Conservation (phyloP, 2,329 filamentous ascomycete species). For the Botrytis fragariae region DNA sequence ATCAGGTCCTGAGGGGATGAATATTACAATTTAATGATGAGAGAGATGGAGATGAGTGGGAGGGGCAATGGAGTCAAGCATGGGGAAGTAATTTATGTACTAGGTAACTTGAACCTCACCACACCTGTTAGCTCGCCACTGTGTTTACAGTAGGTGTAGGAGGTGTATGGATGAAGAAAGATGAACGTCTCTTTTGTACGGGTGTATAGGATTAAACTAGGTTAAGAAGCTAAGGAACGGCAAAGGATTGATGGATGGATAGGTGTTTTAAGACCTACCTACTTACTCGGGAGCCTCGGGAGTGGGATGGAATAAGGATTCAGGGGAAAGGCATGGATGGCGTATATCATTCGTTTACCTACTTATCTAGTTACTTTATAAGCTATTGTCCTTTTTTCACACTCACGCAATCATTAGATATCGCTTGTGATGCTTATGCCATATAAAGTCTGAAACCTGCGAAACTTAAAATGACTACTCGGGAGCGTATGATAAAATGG, state of each 20-base stretch:
- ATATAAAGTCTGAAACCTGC: background rate
- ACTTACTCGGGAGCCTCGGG: background rate
- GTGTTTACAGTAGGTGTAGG: background rate
- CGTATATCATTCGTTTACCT: constrained; percentile 32
- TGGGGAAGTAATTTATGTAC: constrained; percentile 14
- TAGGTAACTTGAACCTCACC: constrained; percentile 19
- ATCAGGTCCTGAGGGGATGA: constrained; percentile 6
- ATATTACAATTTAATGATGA: background rate
- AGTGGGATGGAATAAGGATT: constrained; percentile 8
- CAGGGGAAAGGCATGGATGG: constrained; percentile 33
- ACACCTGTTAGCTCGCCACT: background rate
- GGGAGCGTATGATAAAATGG: background rate
- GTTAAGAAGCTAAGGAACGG: constrained; percentile 5
- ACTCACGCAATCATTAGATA: background rate
- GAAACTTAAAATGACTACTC: background rate
- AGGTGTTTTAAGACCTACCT: background rate
- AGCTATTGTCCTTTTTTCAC: background rate
- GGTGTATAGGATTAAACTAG: constrained; percentile 27
- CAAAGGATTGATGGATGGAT: background rate
- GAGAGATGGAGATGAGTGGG: background rate
- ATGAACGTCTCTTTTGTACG: constrained; percentile 21
- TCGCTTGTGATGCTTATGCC: background rate
- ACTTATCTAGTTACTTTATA: background rate
- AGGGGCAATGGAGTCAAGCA: background rate
- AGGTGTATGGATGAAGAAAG: constrained; percentile 4